These are phyloP conservation scores for Phoma sp. DNA, from an alignment of 2,329 filamentous ascomycete genomes.

Conservation along the genomic window DNA sequence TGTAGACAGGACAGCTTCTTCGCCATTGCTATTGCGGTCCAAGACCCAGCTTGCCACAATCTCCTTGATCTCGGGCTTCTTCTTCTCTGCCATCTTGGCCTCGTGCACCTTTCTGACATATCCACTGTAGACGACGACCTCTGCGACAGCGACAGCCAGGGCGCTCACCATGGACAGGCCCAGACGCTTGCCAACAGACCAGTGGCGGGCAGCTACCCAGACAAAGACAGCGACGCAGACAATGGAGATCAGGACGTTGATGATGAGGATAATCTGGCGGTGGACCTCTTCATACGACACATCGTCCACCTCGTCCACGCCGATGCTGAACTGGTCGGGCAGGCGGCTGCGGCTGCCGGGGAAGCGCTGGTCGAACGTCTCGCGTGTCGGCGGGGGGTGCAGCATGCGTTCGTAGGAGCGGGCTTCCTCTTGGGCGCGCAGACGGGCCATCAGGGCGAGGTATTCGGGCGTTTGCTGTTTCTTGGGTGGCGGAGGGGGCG, in stretches of 20 bases:
- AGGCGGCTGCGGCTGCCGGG: conserved; percentile 44
- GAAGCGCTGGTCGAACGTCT: conserved; percentile 67
- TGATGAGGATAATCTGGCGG: conserved; percentile 80
- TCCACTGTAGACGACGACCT: conserved; percentile 77
- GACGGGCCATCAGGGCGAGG: conserved; percentile 82
- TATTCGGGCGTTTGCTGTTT: conserved; percentile 74
- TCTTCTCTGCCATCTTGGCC: conserved; percentile 68
- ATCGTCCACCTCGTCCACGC: conserved; percentile 60
- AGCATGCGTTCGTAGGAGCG: conserved; percentile 83
- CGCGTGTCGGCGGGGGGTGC: conserved; percentile 62
- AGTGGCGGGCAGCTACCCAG: conserved; percentile 79
- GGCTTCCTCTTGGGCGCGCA: conserved; percentile 83
- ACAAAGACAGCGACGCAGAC: conserved; percentile 77
- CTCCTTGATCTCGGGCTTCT: conserved; percentile 69
- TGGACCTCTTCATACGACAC: conserved; percentile 76
- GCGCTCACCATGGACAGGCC: conserved; percentile 75
- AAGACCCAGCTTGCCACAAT: conserved; percentile 75
- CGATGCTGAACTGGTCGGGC: conserved; percentile 59
- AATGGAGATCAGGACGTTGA: conserved; percentile 89
- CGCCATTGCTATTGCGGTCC: conserved; percentile 32
- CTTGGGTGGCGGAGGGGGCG: conserved; percentile 80
- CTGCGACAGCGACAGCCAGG: conserved; percentile 72
- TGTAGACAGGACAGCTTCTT: conserved; percentile 18
- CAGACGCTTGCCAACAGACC: conserved; percentile 73
- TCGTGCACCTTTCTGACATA: conserved; percentile 75